Percentiles rank a stretch among this genome's conserved stretches.
Evolutionary conservation across 257 asterid species (phyloP).

Genomic region (Solanum gracilifrons): DNA sequence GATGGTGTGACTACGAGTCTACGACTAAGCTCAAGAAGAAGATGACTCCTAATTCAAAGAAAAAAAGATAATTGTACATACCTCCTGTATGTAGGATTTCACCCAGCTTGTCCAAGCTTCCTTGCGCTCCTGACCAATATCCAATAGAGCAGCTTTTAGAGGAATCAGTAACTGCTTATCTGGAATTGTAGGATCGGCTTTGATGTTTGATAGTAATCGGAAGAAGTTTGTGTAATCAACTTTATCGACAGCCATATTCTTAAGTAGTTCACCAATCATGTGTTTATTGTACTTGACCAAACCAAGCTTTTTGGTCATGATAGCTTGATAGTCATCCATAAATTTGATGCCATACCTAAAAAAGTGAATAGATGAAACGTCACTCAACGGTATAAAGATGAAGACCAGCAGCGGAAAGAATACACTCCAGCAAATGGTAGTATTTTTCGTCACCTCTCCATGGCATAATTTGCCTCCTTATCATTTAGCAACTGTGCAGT

Average conservation of each 20-base stretch:
- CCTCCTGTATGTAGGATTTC: slow-evolving; percentile 78
- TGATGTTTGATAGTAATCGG: slow-evolving; percentile 77
- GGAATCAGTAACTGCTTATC: slow-evolving; percentile 68
- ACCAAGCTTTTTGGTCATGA: slow-evolving; percentile 93
- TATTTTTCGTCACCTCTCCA: slow-evolving; percentile 57
- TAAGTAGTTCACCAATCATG: slow-evolving; percentile 77
- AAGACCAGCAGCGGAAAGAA: not conserved
- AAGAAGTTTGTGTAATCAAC: slow-evolving; percentile 98
- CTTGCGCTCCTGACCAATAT: slow-evolving; percentile 89
- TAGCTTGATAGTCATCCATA: slow-evolving; percentile 88
- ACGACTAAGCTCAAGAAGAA: not conserved
- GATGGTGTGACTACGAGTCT: not conserved
- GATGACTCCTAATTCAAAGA: not conserved
- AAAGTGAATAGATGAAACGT: not conserved
- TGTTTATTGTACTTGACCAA: slow-evolving; percentile 82
- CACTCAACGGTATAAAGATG: not conserved
- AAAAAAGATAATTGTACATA: slow-evolving; percentile 1
- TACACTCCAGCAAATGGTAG: not conserved
- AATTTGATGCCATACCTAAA: slow-evolving; percentile 81
- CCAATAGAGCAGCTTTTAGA: slow-evolving; percentile 82
- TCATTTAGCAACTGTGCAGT: slow-evolving; percentile 69
- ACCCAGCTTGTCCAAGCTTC: slow-evolving; percentile 96
- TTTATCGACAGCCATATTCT: slow-evolving; percentile 94
- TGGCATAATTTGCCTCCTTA: slow-evolving; percentile 71
- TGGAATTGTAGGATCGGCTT: slow-evolving; percentile 53